phyloP scores from a whole-genome alignment of 192 early-diverging fungal species.

The Thoreauomyces humboldtii region DNA sequence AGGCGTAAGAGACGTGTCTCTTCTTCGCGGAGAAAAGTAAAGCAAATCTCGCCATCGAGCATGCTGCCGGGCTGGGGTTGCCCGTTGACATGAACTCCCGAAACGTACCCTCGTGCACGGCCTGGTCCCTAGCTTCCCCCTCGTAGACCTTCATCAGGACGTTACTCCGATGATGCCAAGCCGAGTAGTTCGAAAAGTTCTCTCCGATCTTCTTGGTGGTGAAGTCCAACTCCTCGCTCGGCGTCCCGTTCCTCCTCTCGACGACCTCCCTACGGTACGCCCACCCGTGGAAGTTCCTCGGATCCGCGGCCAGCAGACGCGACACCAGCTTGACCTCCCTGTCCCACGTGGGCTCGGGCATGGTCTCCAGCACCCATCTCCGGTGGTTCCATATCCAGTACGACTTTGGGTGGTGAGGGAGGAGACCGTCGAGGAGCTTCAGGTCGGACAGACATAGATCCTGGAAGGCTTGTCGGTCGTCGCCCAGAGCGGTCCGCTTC shows the following conservation, averaged over 20 bases:
- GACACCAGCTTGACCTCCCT: conserved; percentile 73
- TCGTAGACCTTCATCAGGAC: conserved; percentile 47
- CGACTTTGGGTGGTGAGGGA: conserved; percentile 83
- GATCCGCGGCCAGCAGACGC: conserved; percentile 81
- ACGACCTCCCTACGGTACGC: conserved; percentile 91
- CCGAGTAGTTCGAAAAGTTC: conserved; percentile 95
- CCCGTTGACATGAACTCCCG: no score
- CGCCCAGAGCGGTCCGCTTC: background rate
- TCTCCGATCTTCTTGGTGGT: conserved; percentile 86
- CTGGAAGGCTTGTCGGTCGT: conserved; percentile 5
- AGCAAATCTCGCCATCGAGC: no score
- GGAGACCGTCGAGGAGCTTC: conserved; percentile 66
- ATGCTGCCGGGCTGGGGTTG: no score
- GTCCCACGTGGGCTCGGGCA: conserved; percentile 76
- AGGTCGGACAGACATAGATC: conserved; percentile 64
- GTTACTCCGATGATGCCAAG: conserved; percentile 96
- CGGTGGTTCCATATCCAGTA: conserved; percentile 99
- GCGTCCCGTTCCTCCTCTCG: conserved; percentile 31
- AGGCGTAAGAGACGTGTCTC: no score
- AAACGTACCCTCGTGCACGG: conserved; percentile 31
- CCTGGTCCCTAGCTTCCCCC: conserved; percentile 27
- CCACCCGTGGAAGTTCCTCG: conserved; percentile 98
- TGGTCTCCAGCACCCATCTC: conserved; percentile 77
- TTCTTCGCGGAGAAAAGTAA: no score
- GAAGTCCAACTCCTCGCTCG: conserved; percentile 76